These are phyloP conservation scores for Diaporthe humulicola DNA, from an alignment of 2,329 filamentous ascomycete genomes.

Conservation along the genomic window DNA sequence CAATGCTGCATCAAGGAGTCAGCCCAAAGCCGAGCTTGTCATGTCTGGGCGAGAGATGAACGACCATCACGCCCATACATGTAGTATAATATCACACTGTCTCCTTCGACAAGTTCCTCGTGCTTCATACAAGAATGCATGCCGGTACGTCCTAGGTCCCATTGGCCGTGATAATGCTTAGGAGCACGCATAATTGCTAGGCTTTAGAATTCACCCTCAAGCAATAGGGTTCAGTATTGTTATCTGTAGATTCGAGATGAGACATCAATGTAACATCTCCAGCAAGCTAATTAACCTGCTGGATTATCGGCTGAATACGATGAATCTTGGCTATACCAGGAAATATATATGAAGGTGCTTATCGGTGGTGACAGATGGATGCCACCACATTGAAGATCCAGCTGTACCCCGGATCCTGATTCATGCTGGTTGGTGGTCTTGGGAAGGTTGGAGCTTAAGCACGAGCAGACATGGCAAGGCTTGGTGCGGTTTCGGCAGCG, in stretches of 20 bases:
- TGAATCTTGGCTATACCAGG: constrained; percentile 1
- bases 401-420: not conserved
- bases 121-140: not conserved
- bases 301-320: not conserved
- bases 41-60: not conserved
- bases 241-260: constrained; percentile 30
- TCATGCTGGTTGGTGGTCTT: not conserved
- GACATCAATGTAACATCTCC: constrained; percentile 33
- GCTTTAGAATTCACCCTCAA: constrained; percentile 1
- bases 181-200: constrained; percentile 4
- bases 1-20: not conserved
- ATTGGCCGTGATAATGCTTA: not conserved
- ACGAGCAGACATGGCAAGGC: not conserved
- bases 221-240: constrained; percentile 17
- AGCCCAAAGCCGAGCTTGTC: not conserved
- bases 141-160: not conserved
- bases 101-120: not conserved
- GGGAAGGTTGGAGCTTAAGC: not conserved
- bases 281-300: not conserved
- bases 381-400: not conserved
- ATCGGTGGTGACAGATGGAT: not conserved
- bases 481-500: not conserved
- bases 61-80: not conserved
- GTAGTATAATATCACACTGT: not conserved
- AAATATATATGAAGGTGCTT: not conserved